Evolutionary conservation across 2,329 filamentous ascomycete species (phyloP).

Genomic region (Verticillium isaacii): DNA sequence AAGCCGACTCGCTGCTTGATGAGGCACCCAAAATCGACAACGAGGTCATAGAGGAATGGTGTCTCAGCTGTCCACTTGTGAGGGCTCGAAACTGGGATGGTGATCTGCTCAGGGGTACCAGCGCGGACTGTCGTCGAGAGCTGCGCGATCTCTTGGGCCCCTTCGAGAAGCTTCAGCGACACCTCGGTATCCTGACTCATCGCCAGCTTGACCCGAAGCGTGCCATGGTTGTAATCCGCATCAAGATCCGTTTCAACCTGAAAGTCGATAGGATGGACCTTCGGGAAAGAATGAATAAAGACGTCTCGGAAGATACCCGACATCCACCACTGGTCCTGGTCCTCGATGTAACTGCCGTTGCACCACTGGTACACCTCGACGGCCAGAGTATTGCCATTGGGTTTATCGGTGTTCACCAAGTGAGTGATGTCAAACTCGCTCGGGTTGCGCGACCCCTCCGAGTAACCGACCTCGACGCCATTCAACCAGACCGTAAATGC

Average conservation of each 20-base stretch:
- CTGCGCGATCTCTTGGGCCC: constrained; percentile 2
- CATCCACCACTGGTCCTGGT: constrained; percentile 67
- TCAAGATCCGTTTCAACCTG: constrained; percentile 52
- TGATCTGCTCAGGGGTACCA: constrained; percentile 20
- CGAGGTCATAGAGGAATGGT: constrained; percentile 54
- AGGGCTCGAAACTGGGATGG: constrained; percentile 32
- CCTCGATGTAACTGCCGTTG: constrained; percentile 67
- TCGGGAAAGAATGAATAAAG: constrained; percentile 56
- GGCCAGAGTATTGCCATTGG: constrained; percentile 47
- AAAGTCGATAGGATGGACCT: constrained; percentile 49
- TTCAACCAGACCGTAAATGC: constrained; percentile 70
- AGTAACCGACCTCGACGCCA: constrained; percentile 62
- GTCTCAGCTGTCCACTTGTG: constrained; percentile 66
- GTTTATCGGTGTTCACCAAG: constrained; percentile 32
- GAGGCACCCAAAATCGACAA: constrained; percentile 23
- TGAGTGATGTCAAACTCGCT: constrained; percentile 67
- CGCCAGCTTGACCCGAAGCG: constrained; percentile 38
- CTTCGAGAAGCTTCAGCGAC: constrained; percentile 29
- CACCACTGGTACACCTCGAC: constrained; percentile 70
- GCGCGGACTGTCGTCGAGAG: constrained; percentile 2
- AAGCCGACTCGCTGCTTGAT: constrained; percentile 55
- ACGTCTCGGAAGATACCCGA: constrained; percentile 67
- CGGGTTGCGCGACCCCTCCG: constrained; percentile 68
- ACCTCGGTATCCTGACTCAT: constrained; percentile 28
- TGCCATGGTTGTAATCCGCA: constrained; percentile 45